These are phyloP conservation scores for Botryotinia convoluta DNA, from an alignment of 2,329 filamentous ascomycete genomes.

Conservation along the genomic window DNA sequence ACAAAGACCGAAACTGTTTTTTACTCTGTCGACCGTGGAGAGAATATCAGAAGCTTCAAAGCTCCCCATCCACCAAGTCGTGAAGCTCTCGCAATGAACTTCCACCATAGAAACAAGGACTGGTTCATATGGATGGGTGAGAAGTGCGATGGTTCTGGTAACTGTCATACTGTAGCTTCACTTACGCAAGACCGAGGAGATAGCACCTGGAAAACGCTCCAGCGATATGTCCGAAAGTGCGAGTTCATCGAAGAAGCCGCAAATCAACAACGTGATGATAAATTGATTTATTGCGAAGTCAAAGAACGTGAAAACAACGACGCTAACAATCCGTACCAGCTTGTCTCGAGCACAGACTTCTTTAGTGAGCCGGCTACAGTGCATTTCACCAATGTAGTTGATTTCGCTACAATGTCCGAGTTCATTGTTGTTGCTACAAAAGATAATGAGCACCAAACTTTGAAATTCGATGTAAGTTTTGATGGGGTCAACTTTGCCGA, in stretches of 20 bases:
- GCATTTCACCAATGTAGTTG: conserved; percentile 68
- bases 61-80: conserved; percentile 55
- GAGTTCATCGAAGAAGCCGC: conserved; percentile 74
- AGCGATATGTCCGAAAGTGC: conserved; percentile 75
- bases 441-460: conserved; percentile 60
- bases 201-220: conserved; percentile 71
- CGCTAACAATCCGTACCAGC: conserved; percentile 59
- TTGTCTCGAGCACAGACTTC: conserved; percentile 77
- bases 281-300: conserved; percentile 57
- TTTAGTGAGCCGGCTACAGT: conserved; percentile 63
- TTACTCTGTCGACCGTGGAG: conserved; percentile 79
- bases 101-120: conserved; percentile 81
- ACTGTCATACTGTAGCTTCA: conserved; percentile 72
- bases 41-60: conserved; percentile 70
- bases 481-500: conserved; percentile 80
- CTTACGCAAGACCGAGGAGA: conserved; percentile 77
- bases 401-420: conserved; percentile 93
- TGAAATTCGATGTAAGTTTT: conserved; percentile 78
- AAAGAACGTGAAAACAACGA: conserved; percentile 63
- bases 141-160: conserved; percentile 57
- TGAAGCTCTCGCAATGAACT: conserved; percentile 54
- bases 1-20: conserved; percentile 64
- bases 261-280: conserved; percentile 49
- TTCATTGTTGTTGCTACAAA: conserved; percentile 86
- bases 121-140: conserved; percentile 89